Conservation (phyloP, 345 rosid genomes). For the Boechera stricta region DNA sequence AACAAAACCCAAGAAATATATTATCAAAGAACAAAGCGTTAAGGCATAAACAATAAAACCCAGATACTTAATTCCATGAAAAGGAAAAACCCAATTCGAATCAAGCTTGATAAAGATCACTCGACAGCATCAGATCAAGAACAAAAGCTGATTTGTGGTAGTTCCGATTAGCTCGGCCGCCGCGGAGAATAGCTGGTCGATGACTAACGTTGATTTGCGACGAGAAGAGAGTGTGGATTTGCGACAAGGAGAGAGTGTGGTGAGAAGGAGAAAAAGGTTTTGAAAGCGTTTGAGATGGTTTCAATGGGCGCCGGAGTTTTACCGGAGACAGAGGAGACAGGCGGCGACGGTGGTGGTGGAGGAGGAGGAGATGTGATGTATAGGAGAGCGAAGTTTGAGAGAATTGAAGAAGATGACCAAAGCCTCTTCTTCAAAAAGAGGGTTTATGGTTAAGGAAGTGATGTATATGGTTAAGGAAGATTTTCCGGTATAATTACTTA, state of each 20-base stretch:
- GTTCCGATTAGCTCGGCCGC: too few species aligned
- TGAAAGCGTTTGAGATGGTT: constrained; percentile 90
- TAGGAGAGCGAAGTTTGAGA: constrained; percentile 94
- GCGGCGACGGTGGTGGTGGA: constrained; percentile 34
- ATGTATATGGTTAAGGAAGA: neutral
- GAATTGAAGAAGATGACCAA: constrained; percentile 47
- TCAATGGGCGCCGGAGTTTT: constrained; percentile 98
- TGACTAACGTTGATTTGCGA: too few species aligned
- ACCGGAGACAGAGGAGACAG: constrained; percentile 53
- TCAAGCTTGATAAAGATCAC: constrained; percentile 16
- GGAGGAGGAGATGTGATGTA: constrained; percentile 62
- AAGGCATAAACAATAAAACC: constrained; percentile 23
- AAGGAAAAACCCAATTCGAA: constrained; percentile 51
- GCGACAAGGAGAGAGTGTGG: constrained; percentile 83
- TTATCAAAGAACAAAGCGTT: constrained; percentile 40
- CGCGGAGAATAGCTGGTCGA: too few species aligned
- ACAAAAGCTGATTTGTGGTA: neutral
- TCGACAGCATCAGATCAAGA: constrained; percentile 33
- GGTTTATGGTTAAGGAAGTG: neutral
- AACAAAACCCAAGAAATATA: constrained; percentile 24
- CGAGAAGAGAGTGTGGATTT: constrained; percentile 58
- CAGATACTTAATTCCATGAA: constrained; percentile 48
- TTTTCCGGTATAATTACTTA: constrained; percentile 32
- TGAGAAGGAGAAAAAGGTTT: constrained; percentile 66
- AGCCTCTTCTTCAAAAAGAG: neutral